phyloP scores from a whole-genome alignment of 2,329 filamentous ascomycete species.

The Claviceps sp. region DNA sequence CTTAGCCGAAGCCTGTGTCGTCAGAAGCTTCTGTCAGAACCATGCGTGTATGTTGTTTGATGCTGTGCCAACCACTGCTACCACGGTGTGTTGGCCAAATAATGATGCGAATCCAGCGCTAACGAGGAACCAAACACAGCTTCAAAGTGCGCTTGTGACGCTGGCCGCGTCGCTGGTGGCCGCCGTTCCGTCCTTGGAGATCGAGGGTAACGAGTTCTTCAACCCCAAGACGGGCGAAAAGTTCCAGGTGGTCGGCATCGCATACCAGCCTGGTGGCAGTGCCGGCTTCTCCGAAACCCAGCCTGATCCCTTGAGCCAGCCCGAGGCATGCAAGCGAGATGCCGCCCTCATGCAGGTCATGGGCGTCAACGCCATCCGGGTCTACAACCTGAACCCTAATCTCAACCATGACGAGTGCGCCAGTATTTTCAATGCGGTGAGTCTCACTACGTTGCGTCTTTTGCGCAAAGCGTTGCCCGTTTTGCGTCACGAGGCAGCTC shows the following conservation, averaged over 20 bases:
- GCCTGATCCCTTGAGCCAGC: constrained; percentile 47
- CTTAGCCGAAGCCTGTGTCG: neutral
- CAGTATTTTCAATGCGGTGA: constrained; percentile 50
- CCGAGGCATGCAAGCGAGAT: constrained; percentile 46
- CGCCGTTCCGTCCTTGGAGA: constrained; percentile 43
- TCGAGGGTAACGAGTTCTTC: constrained; percentile 45
- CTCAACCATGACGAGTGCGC: constrained; percentile 55
- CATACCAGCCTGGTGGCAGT: constrained; percentile 56
- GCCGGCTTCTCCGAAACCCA: constrained; percentile 41
- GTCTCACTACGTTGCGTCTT: constrained; percentile 6
- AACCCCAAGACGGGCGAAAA: constrained; percentile 43
- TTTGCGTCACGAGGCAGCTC: neutral
- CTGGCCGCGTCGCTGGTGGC: constrained; percentile 38
- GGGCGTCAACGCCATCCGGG: constrained; percentile 53
- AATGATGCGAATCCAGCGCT: neutral
- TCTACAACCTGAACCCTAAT: constrained; percentile 55
- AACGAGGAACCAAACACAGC: constrained; percentile 10
- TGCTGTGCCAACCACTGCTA: too few relatives aligned
- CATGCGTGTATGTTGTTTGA: constrained; percentile 11
- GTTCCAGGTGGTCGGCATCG: constrained; percentile 54
- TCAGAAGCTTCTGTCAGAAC: neutral
- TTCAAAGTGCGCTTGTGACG: constrained; percentile 35
- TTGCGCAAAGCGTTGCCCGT: neutral
- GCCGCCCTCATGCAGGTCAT: constrained; percentile 52
- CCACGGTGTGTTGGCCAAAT: too few relatives aligned